Evolutionary conservation across 129 eudicot genomes (phyloP).

Genomic region (Erigeron canadensis): DNA sequence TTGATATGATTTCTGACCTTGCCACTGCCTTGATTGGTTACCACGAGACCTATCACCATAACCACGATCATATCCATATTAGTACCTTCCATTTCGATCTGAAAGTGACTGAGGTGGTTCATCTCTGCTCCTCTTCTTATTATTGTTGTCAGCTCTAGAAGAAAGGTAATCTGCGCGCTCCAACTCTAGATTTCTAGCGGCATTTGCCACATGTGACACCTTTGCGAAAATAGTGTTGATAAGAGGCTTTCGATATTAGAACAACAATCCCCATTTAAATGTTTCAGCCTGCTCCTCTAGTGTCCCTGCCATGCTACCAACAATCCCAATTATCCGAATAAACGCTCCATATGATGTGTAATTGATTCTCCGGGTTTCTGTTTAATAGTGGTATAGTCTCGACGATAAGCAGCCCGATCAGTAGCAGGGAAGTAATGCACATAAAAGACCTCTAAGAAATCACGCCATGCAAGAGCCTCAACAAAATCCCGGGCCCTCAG

Average conservation of each 20-base stretch:
- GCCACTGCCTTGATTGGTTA: background rate
- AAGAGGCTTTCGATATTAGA: too few species aligned
- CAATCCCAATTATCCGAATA: too few species aligned
- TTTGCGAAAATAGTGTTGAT: too few species aligned
- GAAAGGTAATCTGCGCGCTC: background rate
- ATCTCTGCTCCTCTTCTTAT: background rate
- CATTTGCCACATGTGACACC: background rate
- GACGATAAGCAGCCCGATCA: too few species aligned
- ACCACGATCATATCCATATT: background rate
- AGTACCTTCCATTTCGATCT: background rate
- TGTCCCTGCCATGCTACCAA: too few species aligned
- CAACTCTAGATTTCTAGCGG: background rate
- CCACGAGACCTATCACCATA: background rate
- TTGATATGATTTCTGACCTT: too few species aligned
- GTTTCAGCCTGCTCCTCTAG: too few species aligned
- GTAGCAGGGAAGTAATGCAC: background rate
- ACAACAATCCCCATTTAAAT: background rate
- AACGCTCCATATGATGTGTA: too few species aligned
- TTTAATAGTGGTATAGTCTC: too few species aligned
- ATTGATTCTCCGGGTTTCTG: too few species aligned
- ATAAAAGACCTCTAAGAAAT: background rate
- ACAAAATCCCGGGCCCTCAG: background rate
- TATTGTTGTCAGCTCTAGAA: background rate
- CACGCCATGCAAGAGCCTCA: background rate
- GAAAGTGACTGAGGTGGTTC: background rate